A percentile compares a stretch with the other conserved stretches of the same genome.
These are phyloP conservation scores for Hippophae tibetana DNA, from an alignment of 306 rosid species.

Conservation along the genomic window DNA sequence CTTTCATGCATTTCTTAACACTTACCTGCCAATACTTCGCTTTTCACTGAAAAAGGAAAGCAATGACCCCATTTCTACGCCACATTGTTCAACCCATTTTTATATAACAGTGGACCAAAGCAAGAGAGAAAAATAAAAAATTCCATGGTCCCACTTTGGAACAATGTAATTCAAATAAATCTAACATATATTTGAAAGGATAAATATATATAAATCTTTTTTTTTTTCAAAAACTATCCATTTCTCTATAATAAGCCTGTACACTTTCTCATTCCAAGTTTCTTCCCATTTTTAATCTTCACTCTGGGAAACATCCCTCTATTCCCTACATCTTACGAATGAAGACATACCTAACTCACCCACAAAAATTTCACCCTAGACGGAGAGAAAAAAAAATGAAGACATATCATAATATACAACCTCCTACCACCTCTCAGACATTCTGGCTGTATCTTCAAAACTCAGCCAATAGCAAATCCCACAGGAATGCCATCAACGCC, in stretches of 20 bases:
- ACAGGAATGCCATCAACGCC: too few relatives aligned
- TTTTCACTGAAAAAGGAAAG: constrained; percentile 42
- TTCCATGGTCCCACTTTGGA: constrained; percentile 6
- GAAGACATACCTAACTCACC: constrained; percentile 38
- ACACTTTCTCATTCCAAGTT: constrained; percentile 50
- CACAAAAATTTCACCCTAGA: constrained; percentile 30
- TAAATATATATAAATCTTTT: constrained; percentile 1
- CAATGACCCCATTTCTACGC: constrained; percentile 26
- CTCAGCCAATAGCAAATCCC: constrained; percentile 28
- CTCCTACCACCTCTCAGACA: constrained; percentile 20
- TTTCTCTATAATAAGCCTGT: constrained; percentile 37
- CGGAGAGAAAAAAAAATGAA: constrained; percentile 9
- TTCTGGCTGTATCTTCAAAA: constrained; percentile 44
- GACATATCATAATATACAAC: constrained; percentile 42
- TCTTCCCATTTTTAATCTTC: constrained; percentile 28
- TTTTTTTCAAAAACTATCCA: constrained; percentile 12
- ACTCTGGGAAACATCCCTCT: constrained; percentile 25
- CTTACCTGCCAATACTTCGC: too few relatives aligned
- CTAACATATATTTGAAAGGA: constrained; percentile 8
- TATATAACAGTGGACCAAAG: constrained; percentile 4
- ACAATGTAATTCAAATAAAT: constrained; percentile 13
- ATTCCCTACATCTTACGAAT: constrained; percentile 41
- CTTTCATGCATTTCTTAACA: constrained; percentile 31
- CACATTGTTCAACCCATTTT: constrained; percentile 3
- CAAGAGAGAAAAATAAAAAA: constrained; percentile 11